A percentile compares a stretch with the other conserved stretches of the same genome.
phyloP scores from a whole-genome alignment of 202 grass and related monocot genomes.

The Setaria italica region DNA sequence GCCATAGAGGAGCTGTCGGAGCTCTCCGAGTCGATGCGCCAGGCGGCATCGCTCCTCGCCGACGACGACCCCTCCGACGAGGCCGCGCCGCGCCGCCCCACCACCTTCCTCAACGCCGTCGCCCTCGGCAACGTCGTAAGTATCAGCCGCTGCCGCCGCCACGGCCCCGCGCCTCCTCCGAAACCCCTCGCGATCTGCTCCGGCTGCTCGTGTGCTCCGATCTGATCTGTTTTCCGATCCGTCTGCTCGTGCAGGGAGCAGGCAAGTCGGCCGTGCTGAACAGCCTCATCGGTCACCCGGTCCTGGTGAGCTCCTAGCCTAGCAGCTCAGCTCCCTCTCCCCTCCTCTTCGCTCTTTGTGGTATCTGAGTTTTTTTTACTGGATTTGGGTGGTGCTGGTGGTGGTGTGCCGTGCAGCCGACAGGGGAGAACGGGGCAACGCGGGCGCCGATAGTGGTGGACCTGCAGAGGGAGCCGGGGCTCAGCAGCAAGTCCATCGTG shows the following conservation, averaged over 20 bases:
- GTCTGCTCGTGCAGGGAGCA: slow-evolving; percentile 59
- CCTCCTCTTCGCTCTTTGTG: neutral
- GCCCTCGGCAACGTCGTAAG: slow-evolving; percentile 91
- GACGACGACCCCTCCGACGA: slow-evolving; percentile 81
- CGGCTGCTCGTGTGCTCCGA: slow-evolving; percentile 21
- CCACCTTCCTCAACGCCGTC: slow-evolving; percentile 91
- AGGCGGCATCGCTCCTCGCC: slow-evolving; percentile 83
- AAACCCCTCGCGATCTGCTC: slow-evolving; percentile 14
- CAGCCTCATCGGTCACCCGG: slow-evolving; percentile 80
- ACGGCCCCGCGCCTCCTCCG: too few relatives aligned
- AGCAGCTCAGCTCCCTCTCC: neutral
- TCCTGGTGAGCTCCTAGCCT: slow-evolving; percentile 54
- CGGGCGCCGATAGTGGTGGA: slow-evolving; percentile 79
- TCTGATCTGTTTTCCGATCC: slow-evolving; percentile 47
- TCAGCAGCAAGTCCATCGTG: slow-evolving; percentile 79
- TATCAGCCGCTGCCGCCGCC: neutral
- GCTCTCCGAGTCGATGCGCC: slow-evolving; percentile 82
- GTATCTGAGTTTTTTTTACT: slow-evolving; percentile 18
- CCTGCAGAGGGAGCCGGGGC: slow-evolving; percentile 68
- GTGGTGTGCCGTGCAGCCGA: slow-evolving; percentile 56
- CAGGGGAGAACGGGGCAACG: slow-evolving; percentile 92
- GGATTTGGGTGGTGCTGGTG: slow-evolving; percentile 20
- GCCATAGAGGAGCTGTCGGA: slow-evolving; percentile 79
- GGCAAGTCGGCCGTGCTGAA: slow-evolving; percentile 86
- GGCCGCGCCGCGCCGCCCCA: slow-evolving; percentile 54